Evolutionary conservation across 306 rosid genomes (phyloP).

Genomic region (Potentilla sterilis): DNA sequence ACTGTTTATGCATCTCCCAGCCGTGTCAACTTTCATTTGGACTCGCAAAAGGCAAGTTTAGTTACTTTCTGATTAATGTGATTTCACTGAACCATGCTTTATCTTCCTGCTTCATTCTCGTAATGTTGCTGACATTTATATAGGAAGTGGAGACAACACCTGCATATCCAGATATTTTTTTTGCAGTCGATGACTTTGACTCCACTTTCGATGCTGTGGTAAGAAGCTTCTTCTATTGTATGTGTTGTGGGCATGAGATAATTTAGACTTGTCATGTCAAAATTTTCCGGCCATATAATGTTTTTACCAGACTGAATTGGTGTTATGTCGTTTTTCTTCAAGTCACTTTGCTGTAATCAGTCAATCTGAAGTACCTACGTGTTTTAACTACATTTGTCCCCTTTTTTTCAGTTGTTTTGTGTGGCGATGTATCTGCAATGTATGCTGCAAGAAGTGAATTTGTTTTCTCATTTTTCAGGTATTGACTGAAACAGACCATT

Average conservation of each 20-base stretch:
- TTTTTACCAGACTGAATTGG: neutral
- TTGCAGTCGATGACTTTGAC: slow-evolving; percentile 96
- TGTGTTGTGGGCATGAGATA: neutral
- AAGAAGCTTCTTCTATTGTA: slow-evolving; percentile 16
- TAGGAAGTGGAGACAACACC: slow-evolving; percentile 98
- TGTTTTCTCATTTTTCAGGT: slow-evolving; percentile 52
- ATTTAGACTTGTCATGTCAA: neutral
- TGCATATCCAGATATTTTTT: slow-evolving; percentile 98
- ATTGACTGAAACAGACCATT: slow-evolving; percentile 89
- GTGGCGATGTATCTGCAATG: neutral
- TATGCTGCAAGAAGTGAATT: slow-evolving; percentile 4
- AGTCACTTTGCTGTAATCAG: neutral
- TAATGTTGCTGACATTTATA: slow-evolving; percentile 27
- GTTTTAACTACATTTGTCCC: neutral
- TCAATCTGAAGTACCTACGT: neutral
- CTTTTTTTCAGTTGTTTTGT: neutral
- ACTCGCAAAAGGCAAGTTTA: slow-evolving; percentile 71
- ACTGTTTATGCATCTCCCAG: slow-evolving; percentile 98
- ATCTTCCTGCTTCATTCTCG: slow-evolving; percentile 30
- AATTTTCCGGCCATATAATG: neutral
- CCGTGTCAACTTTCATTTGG: slow-evolving; percentile 91
- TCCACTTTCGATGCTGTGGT: slow-evolving; percentile 99
- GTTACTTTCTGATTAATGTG: slow-evolving; percentile 14
- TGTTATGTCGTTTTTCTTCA: neutral
- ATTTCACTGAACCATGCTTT: slow-evolving; percentile 16